These are phyloP conservation scores for Gyrodon lividus DNA, from an alignment of 768 basidiomycete species.

Conservation along the genomic window DNA sequence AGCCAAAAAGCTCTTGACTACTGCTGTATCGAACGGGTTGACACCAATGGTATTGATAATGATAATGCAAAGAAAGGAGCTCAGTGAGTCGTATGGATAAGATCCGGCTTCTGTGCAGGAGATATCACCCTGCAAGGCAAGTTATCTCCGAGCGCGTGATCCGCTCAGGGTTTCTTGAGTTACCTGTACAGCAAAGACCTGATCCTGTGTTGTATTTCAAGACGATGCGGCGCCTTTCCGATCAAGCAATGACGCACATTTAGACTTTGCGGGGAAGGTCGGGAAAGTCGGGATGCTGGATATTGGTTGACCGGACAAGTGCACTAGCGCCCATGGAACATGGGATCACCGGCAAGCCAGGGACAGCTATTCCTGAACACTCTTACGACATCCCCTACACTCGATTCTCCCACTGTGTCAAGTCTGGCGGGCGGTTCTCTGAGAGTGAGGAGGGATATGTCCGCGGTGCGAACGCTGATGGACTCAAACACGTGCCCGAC, in stretches of 20 bases:
- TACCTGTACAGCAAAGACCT: background rate
- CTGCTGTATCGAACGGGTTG: too few relatives aligned
- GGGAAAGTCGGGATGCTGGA: background rate
- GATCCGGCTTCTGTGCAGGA: background rate
- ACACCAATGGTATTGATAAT: background rate
- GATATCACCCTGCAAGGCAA: background rate
- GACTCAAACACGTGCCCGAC: background rate
- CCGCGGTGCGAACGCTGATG: slow-evolving; percentile 11
- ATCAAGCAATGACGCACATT: slow-evolving; percentile 20
- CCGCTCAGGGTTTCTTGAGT: slow-evolving; percentile 5
- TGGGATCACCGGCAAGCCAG: background rate
- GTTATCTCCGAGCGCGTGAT: slow-evolving; percentile 7
- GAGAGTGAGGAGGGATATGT: slow-evolving; percentile 5
- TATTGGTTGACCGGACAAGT: background rate
- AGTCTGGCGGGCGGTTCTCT: background rate
- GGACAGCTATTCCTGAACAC: background rate
- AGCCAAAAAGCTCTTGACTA: background rate
- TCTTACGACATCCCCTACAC: background rate
- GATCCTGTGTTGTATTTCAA: background rate
- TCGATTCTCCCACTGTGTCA: slow-evolving; percentile 5
- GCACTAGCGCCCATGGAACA: background rate
- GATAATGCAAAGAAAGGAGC: background rate
- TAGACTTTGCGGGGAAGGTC: slow-evolving; percentile 15
- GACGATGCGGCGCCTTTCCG: background rate
- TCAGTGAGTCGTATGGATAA: slow-evolving; percentile 1